Conservation (phyloP, 768 basidiomycete species). For the Macrolepiota albuminosa region DNA sequence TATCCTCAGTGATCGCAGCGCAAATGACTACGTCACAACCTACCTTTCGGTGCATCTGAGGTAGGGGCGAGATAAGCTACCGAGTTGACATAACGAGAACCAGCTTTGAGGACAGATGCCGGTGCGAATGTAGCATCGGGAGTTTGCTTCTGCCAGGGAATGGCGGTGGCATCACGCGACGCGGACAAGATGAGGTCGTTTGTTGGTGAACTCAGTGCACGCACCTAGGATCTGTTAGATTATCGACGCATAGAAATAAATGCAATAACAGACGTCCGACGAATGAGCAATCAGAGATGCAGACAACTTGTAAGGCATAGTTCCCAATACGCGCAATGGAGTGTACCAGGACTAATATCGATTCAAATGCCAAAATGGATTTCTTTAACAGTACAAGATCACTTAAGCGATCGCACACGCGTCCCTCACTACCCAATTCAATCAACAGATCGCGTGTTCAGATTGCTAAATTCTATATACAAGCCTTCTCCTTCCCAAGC, state of each 20-base stretch:
- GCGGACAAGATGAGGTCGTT: conserved; percentile 80
- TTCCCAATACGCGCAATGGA: conserved; percentile 2
- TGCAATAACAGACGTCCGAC: conserved; percentile 56
- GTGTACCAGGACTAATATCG: conserved; percentile 3
- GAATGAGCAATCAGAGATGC: conserved; percentile 67
- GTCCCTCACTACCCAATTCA: not conserved
- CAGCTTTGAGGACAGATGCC: conserved; percentile 52
- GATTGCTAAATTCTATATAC: not conserved
- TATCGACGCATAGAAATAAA: conserved; percentile 8
- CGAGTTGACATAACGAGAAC: conserved; percentile 76
- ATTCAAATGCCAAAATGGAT: conserved; percentile 27
- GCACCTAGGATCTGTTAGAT: conserved; percentile 54
- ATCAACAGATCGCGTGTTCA: not conserved
- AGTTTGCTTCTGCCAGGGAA: conserved; percentile 68
- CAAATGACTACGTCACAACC: conserved; percentile 20
- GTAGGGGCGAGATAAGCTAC: conserved; percentile 75
- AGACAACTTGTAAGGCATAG: conserved; percentile 75
- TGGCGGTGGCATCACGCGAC: conserved; percentile 88
- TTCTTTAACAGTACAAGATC: not conserved
- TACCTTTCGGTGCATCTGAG: conserved; percentile 66
- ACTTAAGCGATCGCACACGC: conserved; percentile 1
- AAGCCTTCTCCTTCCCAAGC: not conserved
- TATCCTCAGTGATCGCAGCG: conserved; percentile 16
- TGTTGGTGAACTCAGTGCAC: conserved; percentile 72
- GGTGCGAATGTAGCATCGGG: conserved; percentile 46